Conservation (phyloP, 2,329 filamentous ascomycete species). For the Aspergillus carbonarius region DNA sequence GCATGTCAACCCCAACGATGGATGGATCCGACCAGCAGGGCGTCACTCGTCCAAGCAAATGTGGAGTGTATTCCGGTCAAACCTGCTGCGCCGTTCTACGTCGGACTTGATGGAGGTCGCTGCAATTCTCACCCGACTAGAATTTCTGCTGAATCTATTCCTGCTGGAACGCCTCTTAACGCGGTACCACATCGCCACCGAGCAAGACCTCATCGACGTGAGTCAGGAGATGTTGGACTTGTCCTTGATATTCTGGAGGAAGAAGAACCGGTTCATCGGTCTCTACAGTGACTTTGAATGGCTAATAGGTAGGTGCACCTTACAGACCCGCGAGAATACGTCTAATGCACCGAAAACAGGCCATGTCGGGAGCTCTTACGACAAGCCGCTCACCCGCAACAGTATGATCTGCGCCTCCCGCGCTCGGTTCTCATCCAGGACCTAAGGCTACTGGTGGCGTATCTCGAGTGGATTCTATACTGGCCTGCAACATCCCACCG, state of each 20-base stretch:
- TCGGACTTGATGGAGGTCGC: neutral
- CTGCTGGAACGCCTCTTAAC: slow-evolving; percentile 2
- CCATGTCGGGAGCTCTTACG: neutral
- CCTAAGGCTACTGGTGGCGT: neutral
- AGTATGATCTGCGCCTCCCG: neutral
- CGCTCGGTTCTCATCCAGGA: neutral
- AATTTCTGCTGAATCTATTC: neutral
- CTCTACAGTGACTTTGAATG: neutral
- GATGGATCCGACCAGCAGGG: neutral
- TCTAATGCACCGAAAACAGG: neutral
- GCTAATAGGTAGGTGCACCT: neutral
- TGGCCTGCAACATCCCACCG: too few species aligned
- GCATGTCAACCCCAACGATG: neutral
- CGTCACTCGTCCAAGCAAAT: neutral
- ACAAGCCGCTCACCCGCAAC: neutral
- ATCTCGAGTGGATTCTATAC: neutral
- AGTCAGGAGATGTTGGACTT: neutral
- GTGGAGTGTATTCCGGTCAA: neutral
- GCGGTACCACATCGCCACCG: neutral
- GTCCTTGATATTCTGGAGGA: slow-evolving; percentile 3
- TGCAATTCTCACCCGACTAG: neutral
- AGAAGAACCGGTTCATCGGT: neutral
- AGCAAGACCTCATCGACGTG: neutral
- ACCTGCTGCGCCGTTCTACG: neutral
- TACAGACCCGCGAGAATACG: neutral